A percentile compares a stretch with the other conserved stretches of the same genome.
Evolutionary conservation across 805 yeast genomes (phyloP).

Genomic region (Wickerhamomyces chambardii): DNA sequence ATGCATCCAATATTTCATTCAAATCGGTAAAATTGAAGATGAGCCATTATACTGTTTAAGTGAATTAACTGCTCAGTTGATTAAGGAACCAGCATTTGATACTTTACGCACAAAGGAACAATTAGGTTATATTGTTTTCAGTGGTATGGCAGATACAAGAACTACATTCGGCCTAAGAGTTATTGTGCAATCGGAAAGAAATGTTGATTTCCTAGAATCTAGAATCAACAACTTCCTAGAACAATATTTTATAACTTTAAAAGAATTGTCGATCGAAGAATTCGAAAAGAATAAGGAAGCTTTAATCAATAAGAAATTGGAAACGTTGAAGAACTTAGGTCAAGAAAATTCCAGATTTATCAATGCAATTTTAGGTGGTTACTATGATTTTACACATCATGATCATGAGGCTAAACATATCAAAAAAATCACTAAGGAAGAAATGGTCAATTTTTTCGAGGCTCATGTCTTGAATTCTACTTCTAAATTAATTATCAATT

Average conservation of each 20-base stretch:
- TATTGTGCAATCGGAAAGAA: conserved; percentile 76
- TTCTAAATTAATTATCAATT: conserved; percentile 46
- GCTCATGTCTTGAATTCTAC: conserved; percentile 27
- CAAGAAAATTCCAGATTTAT: conserved; percentile 70
- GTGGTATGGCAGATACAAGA: conserved; percentile 60
- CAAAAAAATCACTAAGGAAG: conserved; percentile 41
- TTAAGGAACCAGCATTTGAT: conserved; percentile 84
- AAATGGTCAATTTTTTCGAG: conserved; percentile 48
- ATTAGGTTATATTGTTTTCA: conserved; percentile 88
- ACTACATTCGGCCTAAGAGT: conserved; percentile 68
- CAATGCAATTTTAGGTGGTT: conserved; percentile 64
- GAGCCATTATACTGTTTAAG: conserved; percentile 36
- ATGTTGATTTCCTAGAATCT: conserved; percentile 63
- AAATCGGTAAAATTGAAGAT: conserved; percentile 47
- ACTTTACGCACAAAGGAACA: conserved; percentile 91
- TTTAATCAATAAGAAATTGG: conserved; percentile 52
- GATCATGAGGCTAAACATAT: conserved; percentile 49
- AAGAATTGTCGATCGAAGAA: conserved; percentile 49
- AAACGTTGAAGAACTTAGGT: conserved; percentile 65
- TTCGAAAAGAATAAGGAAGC: conserved; percentile 65
- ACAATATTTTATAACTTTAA: conserved; percentile 34
- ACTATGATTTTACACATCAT: conserved; percentile 61
- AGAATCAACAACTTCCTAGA: conserved; percentile 65
- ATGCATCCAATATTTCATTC: conserved; percentile 71
- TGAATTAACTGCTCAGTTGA: conserved; percentile 61